Base-by-base conservation (phyloP, 495 filamentous ascomycete species). In the Trichoderma orchidacearum region DNA sequence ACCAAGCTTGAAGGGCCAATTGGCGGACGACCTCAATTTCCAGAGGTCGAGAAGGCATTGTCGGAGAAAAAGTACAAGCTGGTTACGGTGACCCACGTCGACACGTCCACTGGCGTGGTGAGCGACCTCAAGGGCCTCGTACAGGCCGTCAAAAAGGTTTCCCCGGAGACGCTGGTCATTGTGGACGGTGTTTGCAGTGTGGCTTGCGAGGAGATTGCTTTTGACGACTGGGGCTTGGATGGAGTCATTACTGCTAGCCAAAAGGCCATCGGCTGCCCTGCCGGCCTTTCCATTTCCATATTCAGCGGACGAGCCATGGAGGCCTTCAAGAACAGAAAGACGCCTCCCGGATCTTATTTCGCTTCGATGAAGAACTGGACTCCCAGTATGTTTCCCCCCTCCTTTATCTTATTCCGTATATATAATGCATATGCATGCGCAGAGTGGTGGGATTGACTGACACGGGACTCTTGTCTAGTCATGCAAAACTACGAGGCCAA, bases 401-500 rank as follows among this genome's bases (percentile, higher is more conserved):
- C 15, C 30, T 48, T 32, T 30, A 11, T 2, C 15, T n/a, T n/a
- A n/a, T n/a, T n/a, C n/a, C n/a, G n/a, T n/a, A 12, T 27, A 2
- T 48, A 9, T 9, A 25, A 6, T 48, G 21, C 21, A 7, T 11
- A 12, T 48, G 8, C 15, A 8, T 36, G 6, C 4, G 12, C 0
- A 36, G 13, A 15, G 34, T 15, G 12, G 7, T 11, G 34, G 3
- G 21, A 2, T 25, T 18, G 7, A 25, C 41, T 48, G 21, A 48
- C 21, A 13, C 5, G 9, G 41, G 12, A 48, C 11, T 13, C 15
- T 3, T 30, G 28, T 34, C 11, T 52, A 85, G 80, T 98, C 66
- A 97, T 98, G 93, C 83, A 91, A 75, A 96, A 96, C 68, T 98
- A 98, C 74, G 93, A 98, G 75, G 88, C 87, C 62, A 85, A 87